Conservation (phyloP, 2,329 filamentous ascomycete genomes). For the Stemphylium vesicarium region DNA sequence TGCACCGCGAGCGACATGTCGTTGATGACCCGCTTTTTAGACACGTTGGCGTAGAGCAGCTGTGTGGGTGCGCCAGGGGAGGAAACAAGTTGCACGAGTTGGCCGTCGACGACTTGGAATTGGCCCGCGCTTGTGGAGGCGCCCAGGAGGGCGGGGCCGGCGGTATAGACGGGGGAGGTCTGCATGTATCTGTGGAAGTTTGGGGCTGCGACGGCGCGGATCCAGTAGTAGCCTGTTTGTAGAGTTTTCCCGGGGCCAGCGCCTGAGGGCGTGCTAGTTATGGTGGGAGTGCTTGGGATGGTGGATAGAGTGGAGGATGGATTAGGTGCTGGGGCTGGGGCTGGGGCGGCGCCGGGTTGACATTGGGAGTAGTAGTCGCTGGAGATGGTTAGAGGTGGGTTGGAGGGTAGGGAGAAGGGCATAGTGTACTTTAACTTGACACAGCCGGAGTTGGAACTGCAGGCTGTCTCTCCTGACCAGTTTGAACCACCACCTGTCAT, state of each 20-base stretch:
- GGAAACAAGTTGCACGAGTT: slow-evolving; percentile 63
- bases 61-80: slow-evolving; percentile 49
- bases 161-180: slow-evolving; percentile 43
- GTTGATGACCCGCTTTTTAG: slow-evolving; percentile 36
- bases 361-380: slow-evolving; percentile 52
- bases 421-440: slow-evolving; percentile 39
- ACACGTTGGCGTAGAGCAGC: slow-evolving; percentile 43
- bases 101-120: slow-evolving; percentile 62
- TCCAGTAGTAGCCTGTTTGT: slow-evolving; percentile 61
- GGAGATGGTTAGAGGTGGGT: slow-evolving; percentile 7
- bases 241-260: slow-evolving; percentile 55
- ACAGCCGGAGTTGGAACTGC: slow-evolving; percentile 35
- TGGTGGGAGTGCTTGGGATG: slow-evolving; percentile 13
- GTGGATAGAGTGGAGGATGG: slow-evolving; percentile 10
- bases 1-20: slow-evolving; percentile 56
- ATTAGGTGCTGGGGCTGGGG: not conserved
- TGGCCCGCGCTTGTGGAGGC: slow-evolving; percentile 63
- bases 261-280: slow-evolving; percentile 28
- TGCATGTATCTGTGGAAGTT: slow-evolving; percentile 59
- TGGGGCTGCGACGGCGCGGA: slow-evolving; percentile 63
- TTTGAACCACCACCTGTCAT: slow-evolving; percentile 38
- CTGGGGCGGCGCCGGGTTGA: slow-evolving; percentile 44
- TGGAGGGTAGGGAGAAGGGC: not conserved
- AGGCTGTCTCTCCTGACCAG: slow-evolving; percentile 36
- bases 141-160: slow-evolving; percentile 60